Conservation (phyloP, 495 filamentous ascomycete species). For the Xylaria castorea region DNA sequence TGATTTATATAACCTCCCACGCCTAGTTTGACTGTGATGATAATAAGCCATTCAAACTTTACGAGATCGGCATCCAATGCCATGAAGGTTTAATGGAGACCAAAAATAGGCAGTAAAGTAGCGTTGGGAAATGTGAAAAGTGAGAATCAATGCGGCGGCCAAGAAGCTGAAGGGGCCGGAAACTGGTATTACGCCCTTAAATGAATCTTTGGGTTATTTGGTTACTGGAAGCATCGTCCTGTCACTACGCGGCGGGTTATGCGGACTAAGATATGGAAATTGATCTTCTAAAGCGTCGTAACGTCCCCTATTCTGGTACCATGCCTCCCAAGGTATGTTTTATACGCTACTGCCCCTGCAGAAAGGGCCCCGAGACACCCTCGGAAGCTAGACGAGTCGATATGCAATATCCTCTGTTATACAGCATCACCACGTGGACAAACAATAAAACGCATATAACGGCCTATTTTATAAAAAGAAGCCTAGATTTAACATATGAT, state of each 20-base stretch:
- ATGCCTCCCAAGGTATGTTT: background rate
- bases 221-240: background rate
- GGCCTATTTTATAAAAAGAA: too few species aligned
- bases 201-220: background rate
- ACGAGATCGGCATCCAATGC: background rate
- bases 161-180: background rate
- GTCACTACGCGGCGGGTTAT: background rate
- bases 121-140: background rate
- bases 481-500: too few species aligned
- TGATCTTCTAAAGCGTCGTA: background rate
- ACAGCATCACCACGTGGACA: too few species aligned
- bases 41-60: background rate
- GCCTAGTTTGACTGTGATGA: background rate
- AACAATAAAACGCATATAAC: too few species aligned
- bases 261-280: background rate
- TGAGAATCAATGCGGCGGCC: background rate
- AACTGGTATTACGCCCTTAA: background rate
- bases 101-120: background rate
- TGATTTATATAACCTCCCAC: background rate
- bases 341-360: background rate
- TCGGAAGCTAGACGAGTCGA: background rate
- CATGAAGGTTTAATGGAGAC: background rate
- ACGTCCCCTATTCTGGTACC: background rate
- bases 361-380: background rate
- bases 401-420: too few species aligned